Percentiles rank a stretch among this genome's conserved stretches.
Conservation (phyloP, 176 grass and related monocot genomes). For the Oryza nivara region DNA sequence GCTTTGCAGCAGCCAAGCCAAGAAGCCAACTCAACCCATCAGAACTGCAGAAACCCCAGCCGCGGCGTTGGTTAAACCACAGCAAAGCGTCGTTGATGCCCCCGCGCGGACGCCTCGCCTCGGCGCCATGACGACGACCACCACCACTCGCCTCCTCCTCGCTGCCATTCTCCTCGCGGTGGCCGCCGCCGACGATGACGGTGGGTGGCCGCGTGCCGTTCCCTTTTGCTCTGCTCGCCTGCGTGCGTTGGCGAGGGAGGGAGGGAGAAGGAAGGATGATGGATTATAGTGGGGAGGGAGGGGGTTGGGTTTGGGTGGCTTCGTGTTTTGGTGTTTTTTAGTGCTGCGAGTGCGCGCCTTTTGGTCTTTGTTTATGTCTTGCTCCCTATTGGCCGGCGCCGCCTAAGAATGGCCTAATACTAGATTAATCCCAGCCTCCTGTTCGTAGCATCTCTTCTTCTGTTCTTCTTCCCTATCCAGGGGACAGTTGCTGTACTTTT, state of each 20-base stretch:
- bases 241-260: not conserved
- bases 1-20: not conserved
- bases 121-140: not conserved
- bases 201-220: slow-evolving; percentile 14
- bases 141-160: not conserved
- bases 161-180: slow-evolving; percentile 29
- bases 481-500: slow-evolving; percentile 7
- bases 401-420: slow-evolving; percentile 5
- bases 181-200: slow-evolving; percentile 41
- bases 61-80: not conserved
- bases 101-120: not conserved
- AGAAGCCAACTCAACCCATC: too few relatives aligned
- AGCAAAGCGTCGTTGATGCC: too few relatives aligned
- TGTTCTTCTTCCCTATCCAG: not conserved
- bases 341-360: slow-evolving; percentile 20
- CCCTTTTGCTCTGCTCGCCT: too few relatives aligned
- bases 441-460: slow-evolving; percentile 32
- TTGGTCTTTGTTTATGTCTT: slow-evolving; percentile 54
- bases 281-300: not conserved
- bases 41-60: not conserved
- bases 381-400: not conserved
- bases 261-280: not conserved
- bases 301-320: not conserved
- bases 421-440: slow-evolving; percentile 41
- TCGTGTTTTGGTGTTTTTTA: slow-evolving; percentile 6